Conservation (phyloP, 306 rosid species). For the Heteromeles arbutifolia region DNA sequence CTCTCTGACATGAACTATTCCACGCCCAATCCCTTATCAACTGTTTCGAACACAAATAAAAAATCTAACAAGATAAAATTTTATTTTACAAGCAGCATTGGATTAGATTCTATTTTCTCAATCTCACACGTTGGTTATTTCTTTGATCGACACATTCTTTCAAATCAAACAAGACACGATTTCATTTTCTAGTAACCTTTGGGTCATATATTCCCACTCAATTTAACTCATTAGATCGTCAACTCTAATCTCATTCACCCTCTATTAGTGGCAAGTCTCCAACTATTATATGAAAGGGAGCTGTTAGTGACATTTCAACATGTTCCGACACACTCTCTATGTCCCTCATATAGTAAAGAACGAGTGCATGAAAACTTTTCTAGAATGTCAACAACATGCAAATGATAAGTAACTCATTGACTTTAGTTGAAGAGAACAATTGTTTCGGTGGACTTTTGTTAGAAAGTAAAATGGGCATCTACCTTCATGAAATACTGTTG, state of each 20-base stretch:
- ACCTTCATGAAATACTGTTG: neutral
- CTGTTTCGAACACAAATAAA: no score
- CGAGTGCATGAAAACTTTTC: neutral
- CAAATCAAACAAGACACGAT: no score
- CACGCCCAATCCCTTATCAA: neutral
- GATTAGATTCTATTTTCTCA: no score
- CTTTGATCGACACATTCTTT: no score
- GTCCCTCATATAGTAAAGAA: no score
- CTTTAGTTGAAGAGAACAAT: no score
- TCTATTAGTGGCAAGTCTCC: neutral
- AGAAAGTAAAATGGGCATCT: neutral
- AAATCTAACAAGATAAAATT: no score
- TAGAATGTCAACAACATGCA: neutral
- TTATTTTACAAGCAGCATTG: no score
- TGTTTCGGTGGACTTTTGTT: neutral
- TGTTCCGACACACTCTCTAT: neutral
- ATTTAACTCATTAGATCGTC: neutral
- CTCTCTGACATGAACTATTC: neutral
- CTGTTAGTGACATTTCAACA: neutral
- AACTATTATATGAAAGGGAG: no score
- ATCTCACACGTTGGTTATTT: no score
- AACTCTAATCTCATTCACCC: neutral
- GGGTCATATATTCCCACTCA: no score
- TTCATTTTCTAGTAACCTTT: no score
- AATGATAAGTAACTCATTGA: neutral